Conservation (phyloP, 2,329 filamentous ascomycete species). For the Fusarium fujikuroi region DNA sequence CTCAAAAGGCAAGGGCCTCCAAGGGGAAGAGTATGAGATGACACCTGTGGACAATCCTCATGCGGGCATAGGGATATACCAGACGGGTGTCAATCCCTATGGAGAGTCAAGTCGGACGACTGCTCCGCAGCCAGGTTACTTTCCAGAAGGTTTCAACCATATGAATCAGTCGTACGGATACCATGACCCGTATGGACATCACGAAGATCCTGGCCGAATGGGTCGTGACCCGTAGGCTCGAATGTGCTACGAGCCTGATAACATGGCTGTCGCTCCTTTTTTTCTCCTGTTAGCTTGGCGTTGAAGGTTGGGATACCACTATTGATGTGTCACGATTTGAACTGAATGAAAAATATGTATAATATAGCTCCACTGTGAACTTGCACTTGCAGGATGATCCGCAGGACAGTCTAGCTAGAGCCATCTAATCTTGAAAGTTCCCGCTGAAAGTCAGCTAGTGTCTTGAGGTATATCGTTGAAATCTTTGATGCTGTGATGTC, state of each 20-base stretch:
- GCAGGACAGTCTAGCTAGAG: not conserved
- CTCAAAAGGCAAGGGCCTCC: not conserved
- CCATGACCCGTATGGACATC: constrained; percentile 1
- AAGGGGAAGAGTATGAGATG: constrained; percentile 5
- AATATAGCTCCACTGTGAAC: not conserved
- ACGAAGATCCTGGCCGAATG: constrained; percentile 7
- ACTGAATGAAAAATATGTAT: not conserved
- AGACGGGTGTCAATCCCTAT: not conserved
- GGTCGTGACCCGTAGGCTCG: not conserved
- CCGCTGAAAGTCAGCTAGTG: not conserved
- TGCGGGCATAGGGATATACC: not conserved
- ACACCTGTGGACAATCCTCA: not conserved
- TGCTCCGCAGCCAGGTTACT: constrained; percentile 9
- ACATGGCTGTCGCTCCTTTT: not conserved
- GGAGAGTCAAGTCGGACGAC: constrained; percentile 6
- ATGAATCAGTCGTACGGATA: constrained; percentile 1
- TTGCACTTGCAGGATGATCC: not conserved
- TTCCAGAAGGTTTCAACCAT: constrained; percentile 3
- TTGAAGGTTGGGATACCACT: constrained; percentile 28
- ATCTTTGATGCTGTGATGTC: not conserved
- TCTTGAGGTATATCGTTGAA: not conserved
- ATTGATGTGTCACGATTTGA: constrained; percentile 9
- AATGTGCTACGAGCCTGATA: not conserved
- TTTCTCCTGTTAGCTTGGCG: constrained; percentile 21
- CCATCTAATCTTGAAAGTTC: not conserved